Conservation (phyloP, 2,329 filamentous ascomycete genomes). For the Neofusicoccum ribis region DNA sequence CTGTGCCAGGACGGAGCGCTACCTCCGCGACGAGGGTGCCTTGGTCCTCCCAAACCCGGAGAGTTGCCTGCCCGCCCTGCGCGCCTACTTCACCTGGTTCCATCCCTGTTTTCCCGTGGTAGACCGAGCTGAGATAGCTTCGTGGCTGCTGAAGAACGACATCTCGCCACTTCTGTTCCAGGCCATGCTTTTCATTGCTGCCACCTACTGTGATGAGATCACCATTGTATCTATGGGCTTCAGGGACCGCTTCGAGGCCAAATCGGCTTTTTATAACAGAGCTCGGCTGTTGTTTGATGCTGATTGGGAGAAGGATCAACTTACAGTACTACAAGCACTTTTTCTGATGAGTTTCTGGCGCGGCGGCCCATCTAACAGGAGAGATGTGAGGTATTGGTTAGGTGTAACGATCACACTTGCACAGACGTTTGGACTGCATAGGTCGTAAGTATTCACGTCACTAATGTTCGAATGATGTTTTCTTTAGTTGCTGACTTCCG, state of each 20-base stretch:
- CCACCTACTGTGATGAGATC: constrained; percentile 53
- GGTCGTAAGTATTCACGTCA: constrained; percentile 27
- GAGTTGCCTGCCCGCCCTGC: constrained; percentile 46
- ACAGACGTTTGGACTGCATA: constrained; percentile 51
- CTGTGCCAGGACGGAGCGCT: constrained; percentile 37
- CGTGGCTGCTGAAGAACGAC: constrained; percentile 40
- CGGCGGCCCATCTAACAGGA: constrained; percentile 41
- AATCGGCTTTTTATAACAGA: constrained; percentile 52
- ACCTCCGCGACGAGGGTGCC: constrained; percentile 42
- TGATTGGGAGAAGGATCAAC: constrained; percentile 54
- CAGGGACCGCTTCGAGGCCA: constrained; percentile 51
- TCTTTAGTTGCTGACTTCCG: background rate
- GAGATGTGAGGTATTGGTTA: constrained; percentile 41
- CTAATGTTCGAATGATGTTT: constrained; percentile 19
- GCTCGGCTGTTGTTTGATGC: constrained; percentile 56
- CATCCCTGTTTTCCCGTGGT: constrained; percentile 59
- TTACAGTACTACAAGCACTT: constrained; percentile 52
- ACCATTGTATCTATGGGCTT: constrained; percentile 50
- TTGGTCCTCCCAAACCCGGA: constrained; percentile 49
- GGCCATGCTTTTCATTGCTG: constrained; percentile 56
- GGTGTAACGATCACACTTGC: constrained; percentile 53
- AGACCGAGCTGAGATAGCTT: constrained; percentile 48
- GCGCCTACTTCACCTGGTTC: constrained; percentile 58
- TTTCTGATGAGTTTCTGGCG: constrained; percentile 60
- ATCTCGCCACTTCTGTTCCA: constrained; percentile 55